A percentile compares a stretch with the other conserved stretches of the same genome.
Evolutionary conservation across 2,329 filamentous ascomycete genomes (phyloP).

Genomic region (Fusarium solani-melongenae): DNA sequence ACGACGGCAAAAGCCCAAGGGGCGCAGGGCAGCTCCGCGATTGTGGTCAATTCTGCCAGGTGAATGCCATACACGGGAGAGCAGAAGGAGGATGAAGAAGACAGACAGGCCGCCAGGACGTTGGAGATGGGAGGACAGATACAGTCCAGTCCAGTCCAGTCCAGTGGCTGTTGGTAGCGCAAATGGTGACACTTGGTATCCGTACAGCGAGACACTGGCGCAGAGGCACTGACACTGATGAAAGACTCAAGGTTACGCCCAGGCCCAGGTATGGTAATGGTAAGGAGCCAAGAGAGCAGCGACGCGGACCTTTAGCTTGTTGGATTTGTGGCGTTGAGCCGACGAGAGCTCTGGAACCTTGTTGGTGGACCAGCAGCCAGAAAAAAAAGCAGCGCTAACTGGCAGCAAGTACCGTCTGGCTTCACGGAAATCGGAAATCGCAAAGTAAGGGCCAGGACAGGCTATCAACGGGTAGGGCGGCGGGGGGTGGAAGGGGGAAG

Average conservation of each 20-base stretch:
- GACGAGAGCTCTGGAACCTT: conserved; percentile 40
- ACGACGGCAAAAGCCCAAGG: conserved; percentile 24
- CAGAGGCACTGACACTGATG: neutral
- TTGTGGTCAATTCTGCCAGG: conserved; percentile 21
- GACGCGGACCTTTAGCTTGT: conserved; percentile 21
- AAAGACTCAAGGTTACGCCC: neutral
- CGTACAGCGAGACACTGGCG: conserved; percentile 12
- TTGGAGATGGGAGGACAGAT: neutral
- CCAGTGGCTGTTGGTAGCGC: conserved; percentile 2
- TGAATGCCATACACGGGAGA: conserved; percentile 7
- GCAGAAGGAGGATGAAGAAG: conserved; percentile 15
- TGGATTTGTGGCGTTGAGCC: conserved; percentile 43
- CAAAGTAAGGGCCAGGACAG: conserved; percentile 18
- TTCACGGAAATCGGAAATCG: conserved; percentile 4
- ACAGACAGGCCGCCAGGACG: neutral
- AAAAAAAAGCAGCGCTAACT: conserved; percentile 37
- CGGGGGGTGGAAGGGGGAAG: conserved; percentile 8
- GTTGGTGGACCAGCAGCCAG: conserved; percentile 34
- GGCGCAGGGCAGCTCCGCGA: conserved; percentile 24
- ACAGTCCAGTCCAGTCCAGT: neutral
- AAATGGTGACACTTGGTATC: conserved; percentile 11
- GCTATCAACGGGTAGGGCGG: conserved; percentile 20
- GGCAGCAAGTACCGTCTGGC: conserved; percentile 14
- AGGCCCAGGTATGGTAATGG: neutral
- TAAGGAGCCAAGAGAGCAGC: neutral